These are phyloP conservation scores for Fraxinus sp. DNA, from an alignment of 305 asterid genomes.

Conservation along the genomic window DNA sequence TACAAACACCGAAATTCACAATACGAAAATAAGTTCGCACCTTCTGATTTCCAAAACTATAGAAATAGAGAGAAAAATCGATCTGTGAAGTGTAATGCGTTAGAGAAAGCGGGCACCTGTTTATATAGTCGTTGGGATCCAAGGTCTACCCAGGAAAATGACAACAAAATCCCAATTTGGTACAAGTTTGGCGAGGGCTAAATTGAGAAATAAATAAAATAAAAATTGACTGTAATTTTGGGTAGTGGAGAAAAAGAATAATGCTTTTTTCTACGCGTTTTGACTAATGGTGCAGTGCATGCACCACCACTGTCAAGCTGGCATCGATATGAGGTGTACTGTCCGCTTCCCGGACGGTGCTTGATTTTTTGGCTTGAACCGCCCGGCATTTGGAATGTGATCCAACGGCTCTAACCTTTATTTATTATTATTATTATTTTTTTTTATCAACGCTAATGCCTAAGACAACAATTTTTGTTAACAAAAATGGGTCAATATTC, in stretches of 20 bases:
- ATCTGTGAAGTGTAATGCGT: slow-evolving; percentile 28
- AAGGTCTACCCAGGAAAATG: slow-evolving; percentile 27
- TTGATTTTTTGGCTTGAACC: slow-evolving; percentile 9
- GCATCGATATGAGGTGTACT: slow-evolving; percentile 24
- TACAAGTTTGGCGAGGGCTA: slow-evolving; percentile 24
- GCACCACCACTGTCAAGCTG: slow-evolving; percentile 22
- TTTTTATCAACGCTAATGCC: background rate
- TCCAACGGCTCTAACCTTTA: background rate
- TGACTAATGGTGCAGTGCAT: slow-evolving; percentile 25
- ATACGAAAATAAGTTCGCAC: slow-evolving; percentile 25
- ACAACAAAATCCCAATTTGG: slow-evolving; percentile 23
- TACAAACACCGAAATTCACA: slow-evolving; percentile 1
- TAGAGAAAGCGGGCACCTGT: slow-evolving; percentile 39
- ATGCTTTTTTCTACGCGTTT: slow-evolving; percentile 19
- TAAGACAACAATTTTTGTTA: background rate
- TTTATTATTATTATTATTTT: background rate
- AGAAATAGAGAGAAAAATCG: slow-evolving; percentile 21
- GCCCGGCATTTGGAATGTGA: slow-evolving; percentile 3
- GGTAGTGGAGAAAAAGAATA: slow-evolving; percentile 14
- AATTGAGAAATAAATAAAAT: slow-evolving; percentile 2
- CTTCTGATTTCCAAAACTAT: background rate
- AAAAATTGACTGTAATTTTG: background rate
- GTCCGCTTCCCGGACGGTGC: slow-evolving; percentile 22
- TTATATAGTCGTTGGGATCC: slow-evolving; percentile 46
- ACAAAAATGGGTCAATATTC: background rate